Evolutionary conservation across 2,329 filamentous ascomycete genomes (phyloP).

Genomic region (Talaromyces sp.): DNA sequence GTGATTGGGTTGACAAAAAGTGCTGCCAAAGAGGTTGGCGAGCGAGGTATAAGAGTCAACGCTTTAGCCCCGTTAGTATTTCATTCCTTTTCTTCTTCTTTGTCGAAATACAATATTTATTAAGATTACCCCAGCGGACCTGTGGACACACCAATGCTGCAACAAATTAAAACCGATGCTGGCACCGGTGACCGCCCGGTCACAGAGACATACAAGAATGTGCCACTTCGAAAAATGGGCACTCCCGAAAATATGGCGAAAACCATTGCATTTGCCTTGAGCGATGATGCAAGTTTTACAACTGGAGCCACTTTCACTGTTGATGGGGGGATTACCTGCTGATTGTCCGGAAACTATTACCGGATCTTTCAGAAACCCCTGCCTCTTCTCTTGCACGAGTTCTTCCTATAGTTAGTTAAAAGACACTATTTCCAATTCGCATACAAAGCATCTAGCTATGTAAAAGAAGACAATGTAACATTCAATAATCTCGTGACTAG

Average conservation of each 20-base stretch:
- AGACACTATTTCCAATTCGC: too few species aligned
- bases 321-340: slow-evolving; percentile 57
- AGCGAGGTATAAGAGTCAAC: slow-evolving; percentile 34
- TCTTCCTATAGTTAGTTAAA: too few species aligned
- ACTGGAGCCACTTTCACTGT: slow-evolving; percentile 25
- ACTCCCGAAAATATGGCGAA: background rate
- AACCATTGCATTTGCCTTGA: background rate
- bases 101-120: slow-evolving; percentile 6
- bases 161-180: background rate
- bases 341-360: background rate
- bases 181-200: background rate
- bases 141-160: slow-evolving; percentile 16
- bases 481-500: too few species aligned
- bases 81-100: background rate
- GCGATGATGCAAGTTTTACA: background rate
- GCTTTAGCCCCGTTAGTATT: slow-evolving; percentile 38
- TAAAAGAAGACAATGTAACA: too few species aligned
- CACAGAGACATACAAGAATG: background rate
- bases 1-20: slow-evolving; percentile 32
- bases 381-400: too few species aligned
- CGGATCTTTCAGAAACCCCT: too few species aligned
- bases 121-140: slow-evolving; percentile 18
- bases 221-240: background rate
- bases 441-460: too few species aligned
- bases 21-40: slow-evolving; percentile 34